These are phyloP conservation scores for Coemansia sp. DNA, from an alignment of 192 early-diverging fungal genomes.

Conservation along the genomic window DNA sequence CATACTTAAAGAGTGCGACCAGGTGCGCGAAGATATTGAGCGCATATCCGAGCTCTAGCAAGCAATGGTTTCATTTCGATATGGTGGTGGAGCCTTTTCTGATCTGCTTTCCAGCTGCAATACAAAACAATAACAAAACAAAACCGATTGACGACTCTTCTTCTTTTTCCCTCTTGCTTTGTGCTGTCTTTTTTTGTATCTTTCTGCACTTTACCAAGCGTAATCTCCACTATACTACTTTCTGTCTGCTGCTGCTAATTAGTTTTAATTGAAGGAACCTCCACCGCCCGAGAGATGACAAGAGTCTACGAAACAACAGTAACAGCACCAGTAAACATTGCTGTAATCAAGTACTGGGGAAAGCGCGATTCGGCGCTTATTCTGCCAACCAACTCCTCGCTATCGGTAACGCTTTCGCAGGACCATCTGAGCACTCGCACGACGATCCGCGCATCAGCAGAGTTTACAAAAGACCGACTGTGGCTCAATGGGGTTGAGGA, in stretches of 20 bases:
- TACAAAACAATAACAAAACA: no score
- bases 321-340: slow-evolving; percentile 98
- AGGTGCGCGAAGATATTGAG: slow-evolving; percentile 42
- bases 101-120: no score
- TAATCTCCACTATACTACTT: neutral
- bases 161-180: neutral
- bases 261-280: neutral
- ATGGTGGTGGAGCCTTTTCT: no score
- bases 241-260: neutral
- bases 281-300: slow-evolving; percentile 12
- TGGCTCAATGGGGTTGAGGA: slow-evolving; percentile 97
- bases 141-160: no score
- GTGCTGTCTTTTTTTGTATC: slow-evolving; percentile 2
- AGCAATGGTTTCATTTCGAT: neutral
- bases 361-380: slow-evolving; percentile 89
- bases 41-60: slow-evolving; percentile 34
- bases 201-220: neutral
- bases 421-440: slow-evolving; percentile 96
- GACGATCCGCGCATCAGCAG: slow-evolving; percentile 70
- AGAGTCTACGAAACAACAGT: slow-evolving; percentile 67
- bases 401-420: slow-evolving; percentile 94
- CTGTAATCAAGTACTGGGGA: slow-evolving; percentile 99
- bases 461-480: slow-evolving; percentile 71
- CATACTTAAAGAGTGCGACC: slow-evolving; percentile 30
- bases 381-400: slow-evolving; percentile 96